These are phyloP conservation scores for Rubroboletus pulcherrimus DNA, from an alignment of 768 basidiomycete species.

Conservation along the genomic window DNA sequence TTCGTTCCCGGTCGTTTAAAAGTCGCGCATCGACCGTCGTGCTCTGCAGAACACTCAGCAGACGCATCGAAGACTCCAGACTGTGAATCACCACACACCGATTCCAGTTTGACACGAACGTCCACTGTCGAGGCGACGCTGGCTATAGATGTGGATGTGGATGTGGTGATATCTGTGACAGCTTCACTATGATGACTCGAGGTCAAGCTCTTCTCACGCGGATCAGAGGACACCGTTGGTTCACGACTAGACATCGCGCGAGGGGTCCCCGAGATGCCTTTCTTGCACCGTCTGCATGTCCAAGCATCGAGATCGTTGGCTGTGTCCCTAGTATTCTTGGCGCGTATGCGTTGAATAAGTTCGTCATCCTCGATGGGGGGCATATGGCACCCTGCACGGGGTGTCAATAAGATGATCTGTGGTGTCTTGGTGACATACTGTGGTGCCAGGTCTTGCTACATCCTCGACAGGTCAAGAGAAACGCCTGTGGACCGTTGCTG, in stretches of 20 bases:
- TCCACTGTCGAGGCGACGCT: neutral
- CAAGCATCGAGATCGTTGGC: conserved; percentile 23
- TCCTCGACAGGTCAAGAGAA: conserved; percentile 32
- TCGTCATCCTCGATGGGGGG: conserved; percentile 27
- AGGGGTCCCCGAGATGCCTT: neutral
- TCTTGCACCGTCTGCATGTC: conserved; percentile 33
- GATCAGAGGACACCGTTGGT: conserved; percentile 8
- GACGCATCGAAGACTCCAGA: neutral
- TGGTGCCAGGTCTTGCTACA: conserved; percentile 37
- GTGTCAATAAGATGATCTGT: neutral
- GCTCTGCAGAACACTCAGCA: conserved; percentile 9
- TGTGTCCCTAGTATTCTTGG: conserved; percentile 22
- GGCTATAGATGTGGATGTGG: neutral
- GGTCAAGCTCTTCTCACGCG: neutral
- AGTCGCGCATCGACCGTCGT: neutral
- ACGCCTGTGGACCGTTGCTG: conserved; percentile 26
- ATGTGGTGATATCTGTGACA: neutral
- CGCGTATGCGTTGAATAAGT: conserved; percentile 25
- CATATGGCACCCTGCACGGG: conserved; percentile 29
- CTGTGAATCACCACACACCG: conserved; percentile 5
- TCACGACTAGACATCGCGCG: conserved; percentile 2
- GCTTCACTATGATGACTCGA: neutral
- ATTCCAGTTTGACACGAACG: conserved; percentile 1
- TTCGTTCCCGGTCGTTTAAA: neutral
- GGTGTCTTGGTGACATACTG: conserved; percentile 12